Conservation (phyloP, 208 protist genomes). For the Crithidia mellificae region DNA sequence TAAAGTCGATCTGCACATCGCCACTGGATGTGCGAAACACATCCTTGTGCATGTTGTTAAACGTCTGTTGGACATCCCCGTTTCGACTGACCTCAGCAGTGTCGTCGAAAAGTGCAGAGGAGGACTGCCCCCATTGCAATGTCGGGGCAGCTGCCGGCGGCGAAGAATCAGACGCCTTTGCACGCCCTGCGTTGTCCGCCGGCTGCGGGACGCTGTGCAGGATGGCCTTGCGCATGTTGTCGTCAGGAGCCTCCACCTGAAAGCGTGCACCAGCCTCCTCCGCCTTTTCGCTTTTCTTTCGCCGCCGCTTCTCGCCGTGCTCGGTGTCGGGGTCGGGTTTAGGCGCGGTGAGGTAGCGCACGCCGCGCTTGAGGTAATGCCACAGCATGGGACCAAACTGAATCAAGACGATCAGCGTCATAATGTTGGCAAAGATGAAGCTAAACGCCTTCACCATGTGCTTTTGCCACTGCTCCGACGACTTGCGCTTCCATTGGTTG, state of each 20-base stretch:
- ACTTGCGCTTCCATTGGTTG: conserved; percentile 22
- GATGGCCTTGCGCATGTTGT: conserved; percentile 16
- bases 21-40: conserved; percentile 24
- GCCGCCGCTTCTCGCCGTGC: conserved; percentile 9
- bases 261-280: neutral
- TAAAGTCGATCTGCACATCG: conserved; percentile 37
- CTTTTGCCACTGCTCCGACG: conserved; percentile 25
- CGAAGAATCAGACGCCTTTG: neutral
- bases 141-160: neutral
- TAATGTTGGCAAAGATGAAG: conserved; percentile 73
- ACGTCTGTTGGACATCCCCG: conserved; percentile 15
- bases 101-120: conserved; percentile 29
- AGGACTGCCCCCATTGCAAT: conserved; percentile 23
- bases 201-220: conserved; percentile 21
- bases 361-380: conserved; percentile 25
- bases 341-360: conserved; percentile 22
- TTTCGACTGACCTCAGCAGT: neutral
- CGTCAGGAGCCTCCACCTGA: conserved; percentile 17
- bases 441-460: conserved; percentile 31
- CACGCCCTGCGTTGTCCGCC: too few relatives aligned
- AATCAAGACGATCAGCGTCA: conserved; percentile 64
- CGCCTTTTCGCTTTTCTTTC: conserved; percentile 3
- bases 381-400: conserved; percentile 49
- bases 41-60: conserved; percentile 31
- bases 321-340: conserved; percentile 4